Evolutionary conservation across 2,329 filamentous ascomycete species (phyloP), one percentile per base, ranked within the genome.

Genomic region (Podosphaera xanthii): DNA sequence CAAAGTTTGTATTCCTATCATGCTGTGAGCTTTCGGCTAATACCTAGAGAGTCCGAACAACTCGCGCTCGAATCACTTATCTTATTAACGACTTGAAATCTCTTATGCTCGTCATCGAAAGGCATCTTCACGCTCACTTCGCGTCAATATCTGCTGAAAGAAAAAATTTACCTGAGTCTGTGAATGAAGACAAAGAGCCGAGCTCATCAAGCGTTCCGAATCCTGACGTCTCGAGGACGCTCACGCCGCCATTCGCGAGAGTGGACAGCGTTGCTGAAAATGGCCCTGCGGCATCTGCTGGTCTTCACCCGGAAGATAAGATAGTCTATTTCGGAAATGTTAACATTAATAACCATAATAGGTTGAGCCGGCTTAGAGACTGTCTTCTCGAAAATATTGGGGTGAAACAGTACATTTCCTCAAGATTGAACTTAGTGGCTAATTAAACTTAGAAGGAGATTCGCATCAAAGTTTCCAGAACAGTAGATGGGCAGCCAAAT

Each of bases 31-130:
- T 30, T 10, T 22, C 10, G n/a, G 34, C n/a, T 38, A 22, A 42
- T 34, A 46, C 22, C 9, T 4, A 31, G 42, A 10, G 66, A 94
- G 87, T 98, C 69, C 87, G 92, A 62, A 95, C 88, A n/a, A 95
- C 90, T 44, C 79, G 92, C 71, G 80, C 90, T 35, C 83, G 87
- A 61, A 95, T 98, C 65, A 92, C 97, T 64, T 77, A 83, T 64
- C 77, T 97, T 46, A 83, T 86, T 63, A 97, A 96, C 69, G 92
- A 98, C 71, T 91, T 95, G 74, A 96, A 94, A 69, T 81, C 83
- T 46, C 73, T 96, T 50, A 96, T 97, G 89, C 73, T 73, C 60
- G 75, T 78, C 60, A 84, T 97, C 65, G 92, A 97, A 71, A 83
- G 83, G 67, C 82, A 83, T 54, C 77, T 98, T n/a, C 88, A 97